A percentile compares a stretch with the other conserved stretches of the same genome.
These are phyloP conservation scores for Gossypium davidsonii DNA, from an alignment of 441 rosid genomes.

Conservation along the genomic window DNA sequence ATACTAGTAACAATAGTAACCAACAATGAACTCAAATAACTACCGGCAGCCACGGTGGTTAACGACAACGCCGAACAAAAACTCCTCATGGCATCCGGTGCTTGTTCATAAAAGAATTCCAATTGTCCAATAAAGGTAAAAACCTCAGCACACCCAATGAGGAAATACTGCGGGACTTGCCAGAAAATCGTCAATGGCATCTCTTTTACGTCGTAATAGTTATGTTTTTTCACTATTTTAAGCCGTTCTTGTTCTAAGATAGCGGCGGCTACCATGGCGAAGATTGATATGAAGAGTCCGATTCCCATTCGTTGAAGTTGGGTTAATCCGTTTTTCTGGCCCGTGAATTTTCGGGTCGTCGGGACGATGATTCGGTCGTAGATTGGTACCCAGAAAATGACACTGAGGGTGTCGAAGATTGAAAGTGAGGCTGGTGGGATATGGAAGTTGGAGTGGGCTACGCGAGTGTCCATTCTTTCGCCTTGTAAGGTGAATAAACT, in stretches of 20 bases:
- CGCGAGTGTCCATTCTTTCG: conserved; percentile 74
- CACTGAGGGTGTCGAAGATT: conserved; percentile 77
- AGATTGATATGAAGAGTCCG: conserved; percentile 71
- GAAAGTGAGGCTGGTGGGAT: conserved; percentile 94
- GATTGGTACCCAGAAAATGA: conserved; percentile 82
- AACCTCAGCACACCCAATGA: conserved; percentile 86
- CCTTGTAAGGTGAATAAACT: conserved; percentile 89
- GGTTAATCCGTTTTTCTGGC: conserved; percentile 76
- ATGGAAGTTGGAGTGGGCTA: conserved; percentile 50
- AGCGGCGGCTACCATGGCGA: conserved; percentile 70
- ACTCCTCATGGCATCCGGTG: conserved; percentile 94
- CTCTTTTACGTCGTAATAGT: conserved; percentile 50
- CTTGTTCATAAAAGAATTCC: conserved; percentile 91
- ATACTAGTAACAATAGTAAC: conserved; percentile 31
- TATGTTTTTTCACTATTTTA: conserved; percentile 36
- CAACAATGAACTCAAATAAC: conserved; percentile 48
- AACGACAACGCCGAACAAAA: conserved; percentile 78
- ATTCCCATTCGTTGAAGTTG: conserved; percentile 92
- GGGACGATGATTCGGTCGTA: conserved; percentile 73
- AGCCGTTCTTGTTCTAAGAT: conserved; percentile 59
- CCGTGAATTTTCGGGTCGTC: conserved; percentile 55
- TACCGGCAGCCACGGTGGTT: conserved; percentile 73
- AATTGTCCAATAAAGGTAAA: conserved; percentile 79
- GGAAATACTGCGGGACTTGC: conserved; percentile 87
- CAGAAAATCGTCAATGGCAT: conserved; percentile 80